Base-by-base conservation (phyloP, 1,284 basidiomycete species). In the Melampsora americana region DNA sequence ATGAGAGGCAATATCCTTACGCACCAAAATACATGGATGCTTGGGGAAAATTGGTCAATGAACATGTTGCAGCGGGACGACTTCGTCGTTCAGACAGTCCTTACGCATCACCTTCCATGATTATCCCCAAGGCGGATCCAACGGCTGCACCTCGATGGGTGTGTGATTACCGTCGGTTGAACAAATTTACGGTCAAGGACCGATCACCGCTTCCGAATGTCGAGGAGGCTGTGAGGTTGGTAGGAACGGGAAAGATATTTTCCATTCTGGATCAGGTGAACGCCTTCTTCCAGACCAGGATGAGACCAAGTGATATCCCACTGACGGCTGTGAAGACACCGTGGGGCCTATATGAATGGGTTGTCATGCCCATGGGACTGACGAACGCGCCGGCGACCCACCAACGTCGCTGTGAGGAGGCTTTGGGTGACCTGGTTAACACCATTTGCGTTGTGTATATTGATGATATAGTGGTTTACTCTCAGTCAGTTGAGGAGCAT, bases 401-500 rank as follows among this genome's bases (percentile, higher is more conserved):
- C 32, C 78, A 79, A 59, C n/a, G 28, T 0, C 61, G 69, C 0
- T 56, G 78, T 11, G 77, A 79, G 53, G 70, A 78, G 44, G 78
- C 67, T 1, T 35, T 65, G 14, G 32, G 62, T 64, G 32, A 39
- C 1, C 20, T 65, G 28, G 16, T n/a, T n/a, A n/a, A n/a, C n/a
- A n/a, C n/a, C n/a, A n/a, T n/a, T n/a, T n/a, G n/a, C n/a, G n/a
- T n/a, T 65, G 9, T 32, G 18, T 35, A 14, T 9, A 35, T 86
- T 0, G 85, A 86, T 77, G 82, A 86, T 70, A 86, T 86, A 61
- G 79, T 86, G 35, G 85, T 86, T 56, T 86, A 83, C 82, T 85
- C 84, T 0, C 0, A 83, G 0, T 78, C 78, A 0, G 16, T 84
- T 0, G 82, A 83, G 11, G 83, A 86, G 68, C 85, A 86, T 35